phyloP scores from a whole-genome alignment of 768 basidiomycete genomes.

The Russula earlei region DNA sequence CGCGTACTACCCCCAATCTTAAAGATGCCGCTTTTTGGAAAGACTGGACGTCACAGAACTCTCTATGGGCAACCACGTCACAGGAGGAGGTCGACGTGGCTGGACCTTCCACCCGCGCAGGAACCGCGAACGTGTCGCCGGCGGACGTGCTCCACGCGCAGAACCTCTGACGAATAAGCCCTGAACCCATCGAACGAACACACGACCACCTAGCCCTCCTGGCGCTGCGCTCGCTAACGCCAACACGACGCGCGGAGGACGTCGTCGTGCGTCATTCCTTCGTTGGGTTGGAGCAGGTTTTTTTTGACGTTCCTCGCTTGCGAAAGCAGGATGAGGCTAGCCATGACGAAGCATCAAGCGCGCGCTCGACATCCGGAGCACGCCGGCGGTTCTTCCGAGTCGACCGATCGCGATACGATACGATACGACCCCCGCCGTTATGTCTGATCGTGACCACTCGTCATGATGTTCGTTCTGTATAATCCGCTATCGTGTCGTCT shows the following conservation, averaged over 20 bases:
- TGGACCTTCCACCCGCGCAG: constrained; percentile 18
- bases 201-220: constrained; percentile 20
- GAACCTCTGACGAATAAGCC: not conserved
- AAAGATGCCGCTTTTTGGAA: constrained; percentile 10
- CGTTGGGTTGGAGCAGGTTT: too few species aligned
- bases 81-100: constrained; percentile 7
- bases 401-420: too few species aligned
- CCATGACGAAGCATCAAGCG: constrained; percentile 46
- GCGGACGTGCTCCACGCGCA: constrained; percentile 38
- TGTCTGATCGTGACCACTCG: not conserved
- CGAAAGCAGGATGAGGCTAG: constrained; percentile 30
- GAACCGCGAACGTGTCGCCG: constrained; percentile 39
- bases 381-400: too few species aligned
- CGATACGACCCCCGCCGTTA: not conserved
- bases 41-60: not conserved
- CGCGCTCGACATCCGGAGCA: constrained; percentile 41
- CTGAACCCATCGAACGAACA: not conserved
- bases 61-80: not conserved
- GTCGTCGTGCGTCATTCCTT: constrained; percentile 38
- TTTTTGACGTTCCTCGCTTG: not conserved
- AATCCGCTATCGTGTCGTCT: not conserved
- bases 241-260: constrained; percentile 37
- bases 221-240: constrained; percentile 44
- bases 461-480: too few species aligned
- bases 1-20: not conserved